Evolutionary conservation across 176 grass and related monocot species (phyloP).

Genomic region (Rhipidocladum racemiflorum): DNA sequence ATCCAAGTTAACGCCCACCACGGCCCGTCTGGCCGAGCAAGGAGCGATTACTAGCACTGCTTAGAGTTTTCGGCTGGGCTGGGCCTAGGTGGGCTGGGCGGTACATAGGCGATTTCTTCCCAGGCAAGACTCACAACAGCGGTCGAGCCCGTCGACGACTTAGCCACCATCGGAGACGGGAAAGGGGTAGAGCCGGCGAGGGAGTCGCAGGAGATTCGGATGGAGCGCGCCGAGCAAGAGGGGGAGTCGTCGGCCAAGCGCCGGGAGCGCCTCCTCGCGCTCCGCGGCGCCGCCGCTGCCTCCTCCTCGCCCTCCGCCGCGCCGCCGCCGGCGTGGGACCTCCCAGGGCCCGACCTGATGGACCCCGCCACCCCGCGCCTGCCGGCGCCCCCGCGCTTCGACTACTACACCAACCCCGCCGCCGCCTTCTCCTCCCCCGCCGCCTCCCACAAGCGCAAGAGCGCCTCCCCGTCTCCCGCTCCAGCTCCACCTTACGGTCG

Average conservation of each 20-base stretch:
- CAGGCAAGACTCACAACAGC: too few species aligned
- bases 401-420: slow-evolving; percentile 56
- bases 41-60: background rate
- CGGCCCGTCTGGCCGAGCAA: too few species aligned
- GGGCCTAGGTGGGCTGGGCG: background rate
- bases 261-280: slow-evolving; percentile 49
- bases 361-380: background rate
- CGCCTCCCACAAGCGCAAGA: slow-evolving; percentile 34
- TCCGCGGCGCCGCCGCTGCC: slow-evolving; percentile 22
- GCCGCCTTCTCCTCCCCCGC: slow-evolving; percentile 48
- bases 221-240: slow-evolving; percentile 26
- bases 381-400: slow-evolving; percentile 21
- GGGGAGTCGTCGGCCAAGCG: slow-evolving; percentile 37
- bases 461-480: background rate
- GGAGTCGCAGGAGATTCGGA: too few species aligned
- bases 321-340: slow-evolving; percentile 4
- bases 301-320: background rate
- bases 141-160: too few species aligned
- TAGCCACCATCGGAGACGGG: background rate
- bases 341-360: slow-evolving; percentile 32
- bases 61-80: background rate
- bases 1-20: too few species aligned
- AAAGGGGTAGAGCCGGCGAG: too few species aligned
- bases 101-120: background rate
- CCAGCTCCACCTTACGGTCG: slow-evolving; percentile 33